Percentiles rank a stretch among this genome's conserved stretches.
phyloP scores from a whole-genome alignment of 2,329 filamentous ascomycete species.

The Phialocephala subalpina region DNA sequence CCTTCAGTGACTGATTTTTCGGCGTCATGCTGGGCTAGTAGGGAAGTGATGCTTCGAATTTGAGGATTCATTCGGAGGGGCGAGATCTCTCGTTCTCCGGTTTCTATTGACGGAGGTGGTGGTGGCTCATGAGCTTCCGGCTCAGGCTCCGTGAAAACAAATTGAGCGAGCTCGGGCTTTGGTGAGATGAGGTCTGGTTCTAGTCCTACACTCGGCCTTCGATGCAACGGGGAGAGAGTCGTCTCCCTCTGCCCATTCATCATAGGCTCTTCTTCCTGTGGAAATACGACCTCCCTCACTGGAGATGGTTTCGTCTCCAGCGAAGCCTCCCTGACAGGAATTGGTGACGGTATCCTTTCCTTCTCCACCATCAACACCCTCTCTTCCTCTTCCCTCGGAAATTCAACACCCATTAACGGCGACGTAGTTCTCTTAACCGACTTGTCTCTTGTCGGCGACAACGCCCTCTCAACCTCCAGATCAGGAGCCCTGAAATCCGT shows the following conservation, averaged over 20 bases:
- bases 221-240: background rate
- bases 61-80: slow-evolving; percentile 19
- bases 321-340: background rate
- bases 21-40: slow-evolving; percentile 18
- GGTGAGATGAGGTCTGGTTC: no score
- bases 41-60: slow-evolving; percentile 21
- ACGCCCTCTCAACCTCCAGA: slow-evolving; percentile 1
- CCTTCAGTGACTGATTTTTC: background rate
- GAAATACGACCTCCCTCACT: background rate
- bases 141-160: no score
- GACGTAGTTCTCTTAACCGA: no score
- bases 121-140: background rate
- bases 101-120: slow-evolving; percentile 5
- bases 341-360: no score
- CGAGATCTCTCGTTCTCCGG: slow-evolving; percentile 7
- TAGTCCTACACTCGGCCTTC: background rate
- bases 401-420: background rate
- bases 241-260: slow-evolving; percentile 2
- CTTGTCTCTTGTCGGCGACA: no score
- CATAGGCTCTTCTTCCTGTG: background rate
- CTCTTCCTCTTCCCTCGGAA: background rate
- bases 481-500: slow-evolving; percentile 22
- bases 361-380: background rate
- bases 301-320: background rate
- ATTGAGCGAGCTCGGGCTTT: no score